A percentile compares a stretch with the other conserved stretches of the same genome.
Evolutionary conservation across 768 basidiomycete genomes (phyloP).

Genomic region (Dendrothele bispora): DNA sequence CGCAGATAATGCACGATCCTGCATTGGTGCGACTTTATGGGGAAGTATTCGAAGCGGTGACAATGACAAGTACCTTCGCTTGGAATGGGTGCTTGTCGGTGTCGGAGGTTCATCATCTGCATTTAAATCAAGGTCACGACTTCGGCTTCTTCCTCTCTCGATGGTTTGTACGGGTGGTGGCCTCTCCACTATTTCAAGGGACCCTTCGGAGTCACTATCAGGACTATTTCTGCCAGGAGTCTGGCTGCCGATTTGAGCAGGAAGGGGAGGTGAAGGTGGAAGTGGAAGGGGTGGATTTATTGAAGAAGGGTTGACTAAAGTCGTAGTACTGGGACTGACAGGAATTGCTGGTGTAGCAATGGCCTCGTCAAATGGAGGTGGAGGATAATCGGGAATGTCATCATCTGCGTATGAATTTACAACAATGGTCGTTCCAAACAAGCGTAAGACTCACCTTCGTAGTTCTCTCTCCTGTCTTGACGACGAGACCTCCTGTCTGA

Average conservation of each 20-base stretch:
- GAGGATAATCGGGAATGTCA: conserved; percentile 63
- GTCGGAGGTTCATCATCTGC: conserved; percentile 25
- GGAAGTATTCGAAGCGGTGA: conserved; percentile 49
- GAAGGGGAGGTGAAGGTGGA: conserved; percentile 10
- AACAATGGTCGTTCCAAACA: conserved; percentile 13
- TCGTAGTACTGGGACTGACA: conserved; percentile 39
- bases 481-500: neutral
- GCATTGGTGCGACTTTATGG: conserved; percentile 30
- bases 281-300: conserved; percentile 11
- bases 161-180: no score
- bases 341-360: conserved; percentile 45
- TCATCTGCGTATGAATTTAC: no score
- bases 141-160: no score
- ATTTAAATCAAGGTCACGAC: conserved; percentile 29
- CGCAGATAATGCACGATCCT: conserved; percentile 41
- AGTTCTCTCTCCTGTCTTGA: neutral
- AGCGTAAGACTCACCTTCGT: conserved; percentile 26
- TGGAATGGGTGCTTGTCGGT: conserved; percentile 16
- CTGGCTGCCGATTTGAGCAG: conserved; percentile 5
- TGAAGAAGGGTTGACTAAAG: conserved; percentile 24
- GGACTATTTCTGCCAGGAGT: conserved; percentile 18
- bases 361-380: conserved; percentile 76
- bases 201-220: conserved; percentile 48
- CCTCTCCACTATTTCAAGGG: conserved; percentile 53
- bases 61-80: conserved; percentile 40